Evolutionary conservation across 202 grass and related monocot species (phyloP).

Genomic region (Brachypodium distachyon): DNA sequence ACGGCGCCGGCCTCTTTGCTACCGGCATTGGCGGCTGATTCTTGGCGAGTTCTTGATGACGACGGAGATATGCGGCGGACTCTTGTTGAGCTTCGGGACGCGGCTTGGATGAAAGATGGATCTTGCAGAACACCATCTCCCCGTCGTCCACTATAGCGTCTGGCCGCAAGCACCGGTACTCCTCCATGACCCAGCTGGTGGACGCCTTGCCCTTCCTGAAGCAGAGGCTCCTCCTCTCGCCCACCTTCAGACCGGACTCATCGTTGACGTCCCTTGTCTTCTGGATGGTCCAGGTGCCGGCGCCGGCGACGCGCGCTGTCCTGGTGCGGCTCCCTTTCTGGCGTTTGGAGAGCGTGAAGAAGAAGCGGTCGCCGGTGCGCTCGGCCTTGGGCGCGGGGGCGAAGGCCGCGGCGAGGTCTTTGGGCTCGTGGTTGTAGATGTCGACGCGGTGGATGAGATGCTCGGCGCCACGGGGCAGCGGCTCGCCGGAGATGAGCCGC

Average conservation of each 20-base stretch:
- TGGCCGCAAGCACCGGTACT: not conserved
- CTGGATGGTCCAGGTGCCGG: not conserved
- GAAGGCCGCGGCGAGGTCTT: not conserved
- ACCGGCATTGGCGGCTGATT: not conserved
- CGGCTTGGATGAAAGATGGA: not conserved
- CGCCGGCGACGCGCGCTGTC: not conserved
- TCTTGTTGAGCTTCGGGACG: not conserved
- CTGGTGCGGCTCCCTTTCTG: not conserved
- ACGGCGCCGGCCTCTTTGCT: not conserved
- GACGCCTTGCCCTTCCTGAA: not conserved
- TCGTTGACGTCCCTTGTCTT: not conserved
- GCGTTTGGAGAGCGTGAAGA: not conserved
- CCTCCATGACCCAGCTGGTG: constrained; percentile 19
- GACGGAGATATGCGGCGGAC: not conserved
- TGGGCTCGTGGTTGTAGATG: not conserved
- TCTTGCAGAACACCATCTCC: not conserved
- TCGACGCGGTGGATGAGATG: not conserved
- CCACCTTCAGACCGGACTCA: not conserved
- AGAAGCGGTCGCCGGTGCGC: constrained; percentile 4
- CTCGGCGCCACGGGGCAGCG: not conserved
- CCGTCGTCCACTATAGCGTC: not conserved
- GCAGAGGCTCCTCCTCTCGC: not conserved
- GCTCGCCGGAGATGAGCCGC: not conserved
- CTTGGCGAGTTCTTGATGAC: not conserved
- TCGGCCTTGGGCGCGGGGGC: not conserved